Percentiles rank a stretch among this genome's conserved stretches.
These are phyloP conservation scores for Botrytis byssoidea DNA, from an alignment of 2,329 filamentous ascomycete genomes.

Conservation along the genomic window DNA sequence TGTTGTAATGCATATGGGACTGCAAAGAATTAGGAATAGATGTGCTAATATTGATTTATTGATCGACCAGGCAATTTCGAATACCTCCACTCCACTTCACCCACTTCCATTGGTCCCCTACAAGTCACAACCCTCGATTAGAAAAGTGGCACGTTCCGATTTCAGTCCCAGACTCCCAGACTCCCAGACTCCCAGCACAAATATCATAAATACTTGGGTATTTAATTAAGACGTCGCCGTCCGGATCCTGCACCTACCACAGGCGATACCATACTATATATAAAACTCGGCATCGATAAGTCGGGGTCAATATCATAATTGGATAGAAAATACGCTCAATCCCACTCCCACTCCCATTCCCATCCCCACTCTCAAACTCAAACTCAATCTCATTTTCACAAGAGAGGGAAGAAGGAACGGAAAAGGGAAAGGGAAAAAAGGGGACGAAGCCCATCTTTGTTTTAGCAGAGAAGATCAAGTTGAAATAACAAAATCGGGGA, in stretches of 20 bases:
- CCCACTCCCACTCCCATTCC: neutral
- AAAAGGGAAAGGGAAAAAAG: neutral
- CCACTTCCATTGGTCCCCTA: neutral
- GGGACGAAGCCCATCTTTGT: neutral
- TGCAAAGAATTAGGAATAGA: neutral
- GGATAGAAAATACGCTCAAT: neutral
- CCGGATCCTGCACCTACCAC: constrained; percentile 4
- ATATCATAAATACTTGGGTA: neutral
- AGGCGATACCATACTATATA: neutral
- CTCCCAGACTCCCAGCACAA: neutral
- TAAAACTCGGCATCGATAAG: neutral
- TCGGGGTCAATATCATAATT: neutral
- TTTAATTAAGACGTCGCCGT: neutral
- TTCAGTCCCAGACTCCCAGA: neutral
- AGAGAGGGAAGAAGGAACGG: neutral
- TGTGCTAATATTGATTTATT: constrained; percentile 15
- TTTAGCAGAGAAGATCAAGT: neutral
- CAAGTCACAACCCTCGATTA: constrained; percentile 8
- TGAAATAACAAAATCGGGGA: neutral
- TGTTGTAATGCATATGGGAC: neutral
- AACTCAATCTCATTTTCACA: neutral
- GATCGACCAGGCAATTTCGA: constrained; percentile 5
- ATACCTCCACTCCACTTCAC: constrained; percentile 9
- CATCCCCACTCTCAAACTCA: neutral
- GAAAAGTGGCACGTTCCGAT: constrained; percentile 10